Evolutionary conservation across 768 basidiomycete genomes (phyloP), one percentile per base, ranked within the genome.

Genomic region (Podaxis sp.): DNA sequence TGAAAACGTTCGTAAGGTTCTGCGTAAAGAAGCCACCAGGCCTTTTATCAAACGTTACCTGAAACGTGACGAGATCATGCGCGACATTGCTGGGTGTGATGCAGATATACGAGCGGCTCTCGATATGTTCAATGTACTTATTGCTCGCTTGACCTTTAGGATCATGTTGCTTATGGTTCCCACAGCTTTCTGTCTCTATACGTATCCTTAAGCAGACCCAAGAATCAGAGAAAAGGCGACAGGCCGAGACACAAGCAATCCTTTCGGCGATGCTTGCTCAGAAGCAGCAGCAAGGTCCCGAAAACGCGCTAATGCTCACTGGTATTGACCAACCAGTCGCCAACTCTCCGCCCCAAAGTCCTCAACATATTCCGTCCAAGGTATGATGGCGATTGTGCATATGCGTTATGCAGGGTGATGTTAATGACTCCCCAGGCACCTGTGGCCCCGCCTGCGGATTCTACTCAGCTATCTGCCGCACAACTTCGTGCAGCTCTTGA

Each of bases 41-140:
- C 88, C 91, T 0, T 93, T 92, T 75, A 74, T 94, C 65, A 90
- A 91, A 71, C 80, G 90, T 3, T 93, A 91, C 69, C 78, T 94
- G 51, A 86, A 86, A 69, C 83, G 89, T 40, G 87, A 90, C 46
- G 89, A 90, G 63, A 84, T 85, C 27, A 68, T 76, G 17, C 71
- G 75, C 4, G 79, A 81, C 36, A 66, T 71, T 25, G 37, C 55
- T 36, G 64, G 58, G 15, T 71, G 70, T 27, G 66, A 71, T 57
- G 66, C 63, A 15, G 61, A 59, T 2, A 49, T 71, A 13, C 54
- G 62, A 13, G 66, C 67, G 41, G 83, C 84, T 2, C 66, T 87
- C 41, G 70, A 72, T 37, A 76, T 85, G 73, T 87, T 88, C 67
- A 75, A 80, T 53, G 80, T 82, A 63, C 36, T 79, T 69, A 12